A percentile compares a stretch with the other conserved stretches of the same genome.
These are phyloP conservation scores for Mikania micrantha DNA, from an alignment of 129 eudicot genomes.

Conservation along the genomic window DNA sequence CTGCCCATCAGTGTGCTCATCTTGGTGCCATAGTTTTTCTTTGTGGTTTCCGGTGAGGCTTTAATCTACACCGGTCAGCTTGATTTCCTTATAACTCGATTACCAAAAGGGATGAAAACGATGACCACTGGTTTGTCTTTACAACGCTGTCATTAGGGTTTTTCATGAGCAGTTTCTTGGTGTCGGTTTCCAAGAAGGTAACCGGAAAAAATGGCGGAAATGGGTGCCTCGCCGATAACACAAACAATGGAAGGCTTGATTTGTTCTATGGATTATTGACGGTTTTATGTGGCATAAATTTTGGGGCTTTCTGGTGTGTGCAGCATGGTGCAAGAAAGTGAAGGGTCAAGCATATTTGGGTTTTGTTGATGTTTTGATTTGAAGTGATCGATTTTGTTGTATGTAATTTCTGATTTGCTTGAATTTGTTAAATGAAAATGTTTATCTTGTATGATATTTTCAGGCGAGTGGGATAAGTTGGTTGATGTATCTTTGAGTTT, in stretches of 20 bases:
- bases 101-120: conserved; percentile 94
- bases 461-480: conserved; percentile 19
- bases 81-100: conserved; percentile 82
- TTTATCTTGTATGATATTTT: conserved; percentile 4
- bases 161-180: conserved; percentile 80
- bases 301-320: conserved; percentile 50
- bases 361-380: conserved; percentile 5
- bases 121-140: conserved; percentile 95
- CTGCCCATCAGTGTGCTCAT: conserved; percentile 74
- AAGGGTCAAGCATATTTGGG: conserved; percentile 20
- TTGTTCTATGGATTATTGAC: conserved; percentile 61
- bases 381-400: conserved; percentile 11
- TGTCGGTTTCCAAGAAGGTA: conserved; percentile 56
- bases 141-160: conserved; percentile 89
- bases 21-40: conserved; percentile 76
- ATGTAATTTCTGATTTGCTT: conserved; percentile 1
- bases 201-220: conserved; percentile 35
- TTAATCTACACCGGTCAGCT: conserved; percentile 95
- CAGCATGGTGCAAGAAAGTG: conserved; percentile 52
- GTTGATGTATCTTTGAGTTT: too few relatives aligned
- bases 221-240: conserved; percentile 83
- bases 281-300: conserved; percentile 47
- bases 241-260: conserved; percentile 76
- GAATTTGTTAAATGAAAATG: not conserved
- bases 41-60: conserved; percentile 84